Percentiles rank a stretch among this genome's conserved stretches.
phyloP scores from a whole-genome alignment of 768 basidiomycete genomes.

The Auricularia sp. region DNA sequence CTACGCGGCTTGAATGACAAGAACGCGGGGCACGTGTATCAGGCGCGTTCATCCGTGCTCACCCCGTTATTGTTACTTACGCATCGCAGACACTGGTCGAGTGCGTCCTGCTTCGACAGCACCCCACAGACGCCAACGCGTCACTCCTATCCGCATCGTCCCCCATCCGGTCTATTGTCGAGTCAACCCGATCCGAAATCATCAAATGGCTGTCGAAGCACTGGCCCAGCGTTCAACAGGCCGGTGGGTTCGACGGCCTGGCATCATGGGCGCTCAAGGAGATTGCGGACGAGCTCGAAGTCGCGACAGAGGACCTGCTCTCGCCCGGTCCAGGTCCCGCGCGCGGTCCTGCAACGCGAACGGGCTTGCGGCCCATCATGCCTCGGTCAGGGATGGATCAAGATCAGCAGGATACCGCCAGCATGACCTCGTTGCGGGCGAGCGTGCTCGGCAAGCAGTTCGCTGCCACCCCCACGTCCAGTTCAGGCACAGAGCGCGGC shows the following conservation, averaged over 20 bases:
- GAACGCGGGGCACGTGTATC: slow-evolving; percentile 64
- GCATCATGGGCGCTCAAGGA: slow-evolving; percentile 86
- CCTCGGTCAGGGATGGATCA: slow-evolving; percentile 16
- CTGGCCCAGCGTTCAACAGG: slow-evolving; percentile 65
- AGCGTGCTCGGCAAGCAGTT: slow-evolving; percentile 29
- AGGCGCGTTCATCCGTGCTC: slow-evolving; percentile 34
- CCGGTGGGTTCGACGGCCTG: slow-evolving; percentile 72
- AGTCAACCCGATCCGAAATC: slow-evolving; percentile 54
- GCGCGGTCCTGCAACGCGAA: slow-evolving; percentile 27
- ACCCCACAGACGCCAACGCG: slow-evolving; percentile 44
- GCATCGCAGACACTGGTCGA: slow-evolving; percentile 55
- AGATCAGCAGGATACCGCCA: slow-evolving; percentile 29
- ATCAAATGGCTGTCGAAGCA: slow-evolving; percentile 66
- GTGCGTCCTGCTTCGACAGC: slow-evolving; percentile 58
- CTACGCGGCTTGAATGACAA: slow-evolving; percentile 52
- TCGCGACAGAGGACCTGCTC: slow-evolving; percentile 64
- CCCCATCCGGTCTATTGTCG: slow-evolving; percentile 59
- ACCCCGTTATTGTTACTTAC: background rate
- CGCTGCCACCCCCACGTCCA: background rate
- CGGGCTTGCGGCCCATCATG: slow-evolving; percentile 11
- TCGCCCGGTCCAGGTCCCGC: slow-evolving; percentile 12
- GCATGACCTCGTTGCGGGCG: slow-evolving; percentile 37
- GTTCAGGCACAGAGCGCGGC: background rate
- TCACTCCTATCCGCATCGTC: slow-evolving; percentile 65
- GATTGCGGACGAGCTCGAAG: slow-evolving; percentile 74